phyloP scores from a whole-genome alignment of 345 rosid species.

The Pseudoturritis turrita region DNA sequence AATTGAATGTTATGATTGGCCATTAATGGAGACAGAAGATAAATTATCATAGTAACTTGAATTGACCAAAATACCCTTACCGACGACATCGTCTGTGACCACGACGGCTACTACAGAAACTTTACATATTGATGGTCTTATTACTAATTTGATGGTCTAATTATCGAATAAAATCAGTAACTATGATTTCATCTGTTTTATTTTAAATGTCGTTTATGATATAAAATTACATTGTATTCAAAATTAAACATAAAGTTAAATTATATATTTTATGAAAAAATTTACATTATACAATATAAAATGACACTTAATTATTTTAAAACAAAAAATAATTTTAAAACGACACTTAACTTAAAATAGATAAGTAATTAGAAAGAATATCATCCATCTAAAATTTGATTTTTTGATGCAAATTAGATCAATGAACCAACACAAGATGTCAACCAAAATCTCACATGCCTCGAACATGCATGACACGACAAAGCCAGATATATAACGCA shows the following conservation, averaged over 20 bases:
- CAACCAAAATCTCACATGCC: slow-evolving; percentile 1
- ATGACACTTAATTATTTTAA: too few species aligned
- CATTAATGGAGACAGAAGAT: slow-evolving; percentile 9
- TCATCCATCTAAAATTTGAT: not conserved
- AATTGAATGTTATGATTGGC: slow-evolving; percentile 32
- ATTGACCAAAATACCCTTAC: slow-evolving; percentile 16
- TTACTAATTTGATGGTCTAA: not conserved
- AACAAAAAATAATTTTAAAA: too few species aligned
- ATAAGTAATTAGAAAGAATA: not conserved
- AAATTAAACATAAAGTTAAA: too few species aligned
- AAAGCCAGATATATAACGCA: not conserved
- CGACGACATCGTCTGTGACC: slow-evolving; percentile 7
- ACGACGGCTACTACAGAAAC: too few species aligned
- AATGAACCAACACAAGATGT: not conserved
- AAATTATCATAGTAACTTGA: not conserved
- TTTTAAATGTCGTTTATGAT: too few species aligned
- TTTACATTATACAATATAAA: too few species aligned
- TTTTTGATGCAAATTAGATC: not conserved
- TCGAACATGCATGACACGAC: slow-evolving; percentile 16
- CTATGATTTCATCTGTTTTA: too few species aligned
- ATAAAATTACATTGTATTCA: too few species aligned
- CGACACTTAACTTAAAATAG: too few species aligned
- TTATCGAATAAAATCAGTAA: not conserved
- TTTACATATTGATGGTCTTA: too few species aligned
- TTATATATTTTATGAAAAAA: too few species aligned